Percentiles rank a stretch among this genome's conserved stretches.
Conservation (phyloP, 2,329 filamentous ascomycete species). For the Venturiaceae sp. region DNA sequence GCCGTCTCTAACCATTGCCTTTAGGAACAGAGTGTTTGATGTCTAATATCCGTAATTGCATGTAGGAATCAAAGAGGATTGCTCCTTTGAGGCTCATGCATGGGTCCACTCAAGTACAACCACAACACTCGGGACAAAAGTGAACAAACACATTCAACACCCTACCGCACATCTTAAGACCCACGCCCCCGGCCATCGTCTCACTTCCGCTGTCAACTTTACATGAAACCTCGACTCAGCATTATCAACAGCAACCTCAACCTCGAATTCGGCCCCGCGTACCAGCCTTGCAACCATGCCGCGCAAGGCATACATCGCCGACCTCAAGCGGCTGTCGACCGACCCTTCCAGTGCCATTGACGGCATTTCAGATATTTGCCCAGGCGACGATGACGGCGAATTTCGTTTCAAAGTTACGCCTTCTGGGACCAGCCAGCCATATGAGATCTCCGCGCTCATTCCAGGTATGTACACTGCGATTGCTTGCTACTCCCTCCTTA, state of each 20-base stretch:
- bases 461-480: constrained; percentile 15
- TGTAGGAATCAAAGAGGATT: neutral
- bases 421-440: constrained; percentile 15
- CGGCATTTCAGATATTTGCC: constrained; percentile 44
- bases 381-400: constrained; percentile 63
- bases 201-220: neutral
- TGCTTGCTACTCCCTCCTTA: neutral
- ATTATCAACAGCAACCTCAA: neutral
- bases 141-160: neutral
- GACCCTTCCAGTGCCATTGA: constrained; percentile 23
- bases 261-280: neutral
- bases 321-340: constrained; percentile 36
- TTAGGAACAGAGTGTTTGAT: neutral
- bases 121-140: neutral
- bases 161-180: neutral
- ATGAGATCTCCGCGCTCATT: constrained; percentile 23
- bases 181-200: neutral
- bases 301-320: constrained; percentile 53
- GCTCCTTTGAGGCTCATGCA: neutral
- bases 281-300: constrained; percentile 41
- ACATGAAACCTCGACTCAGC: neutral
- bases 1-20: neutral
- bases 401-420: constrained; percentile 51
- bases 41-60: neutral
- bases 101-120: neutral